A percentile compares a stretch with the other conserved stretches of the same genome.
These are phyloP conservation scores for Amaranthus cruentus DNA, from an alignment of 148 eudicot species.

Conservation along the genomic window DNA sequence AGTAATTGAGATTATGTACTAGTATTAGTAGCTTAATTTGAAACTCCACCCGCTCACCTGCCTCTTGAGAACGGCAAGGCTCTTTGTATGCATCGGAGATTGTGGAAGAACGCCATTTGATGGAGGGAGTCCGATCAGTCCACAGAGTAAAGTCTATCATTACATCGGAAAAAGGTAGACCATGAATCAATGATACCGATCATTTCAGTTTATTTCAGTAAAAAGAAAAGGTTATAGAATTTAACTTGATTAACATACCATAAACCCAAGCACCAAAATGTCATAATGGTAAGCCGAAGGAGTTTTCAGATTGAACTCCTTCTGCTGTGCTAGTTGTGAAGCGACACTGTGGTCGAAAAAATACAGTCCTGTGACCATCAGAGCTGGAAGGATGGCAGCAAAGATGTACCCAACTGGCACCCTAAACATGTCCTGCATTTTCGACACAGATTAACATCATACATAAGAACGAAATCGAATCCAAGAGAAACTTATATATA, in stretches of 20 bases:
- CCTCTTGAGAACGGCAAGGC: conserved; percentile 73
- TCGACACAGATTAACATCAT: not conserved
- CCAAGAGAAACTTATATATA: not conserved
- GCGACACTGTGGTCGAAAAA: conserved; percentile 48
- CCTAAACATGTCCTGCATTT: conserved; percentile 39
- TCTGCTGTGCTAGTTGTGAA: conserved; percentile 48
- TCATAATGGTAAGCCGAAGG: conserved; percentile 47
- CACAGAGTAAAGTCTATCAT: conserved; percentile 71
- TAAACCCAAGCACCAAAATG: conserved; percentile 70
- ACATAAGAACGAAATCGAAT: not conserved
- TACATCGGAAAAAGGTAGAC: not conserved
- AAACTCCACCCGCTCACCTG: conserved; percentile 45
- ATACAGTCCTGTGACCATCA: conserved; percentile 43
- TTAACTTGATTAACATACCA: conserved; percentile 40
- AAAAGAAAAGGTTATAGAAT: not conserved
- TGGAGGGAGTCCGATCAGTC: conserved; percentile 87
- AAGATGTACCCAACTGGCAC: conserved; percentile 36
- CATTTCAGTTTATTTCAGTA: not conserved
- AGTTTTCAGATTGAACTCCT: conserved; percentile 44
- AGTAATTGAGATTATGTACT: conserved; percentile 4
- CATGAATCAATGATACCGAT: not conserved
- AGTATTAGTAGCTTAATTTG: not conserved
- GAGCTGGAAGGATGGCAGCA: conserved; percentile 44
- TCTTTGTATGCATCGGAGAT: conserved; percentile 92
- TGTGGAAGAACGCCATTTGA: conserved; percentile 94